Percentiles rank a stretch among this genome's conserved stretches.
Evolutionary conservation across 148 eudicot genomes (phyloP).

Genomic region (Linanthus parryae): DNA sequence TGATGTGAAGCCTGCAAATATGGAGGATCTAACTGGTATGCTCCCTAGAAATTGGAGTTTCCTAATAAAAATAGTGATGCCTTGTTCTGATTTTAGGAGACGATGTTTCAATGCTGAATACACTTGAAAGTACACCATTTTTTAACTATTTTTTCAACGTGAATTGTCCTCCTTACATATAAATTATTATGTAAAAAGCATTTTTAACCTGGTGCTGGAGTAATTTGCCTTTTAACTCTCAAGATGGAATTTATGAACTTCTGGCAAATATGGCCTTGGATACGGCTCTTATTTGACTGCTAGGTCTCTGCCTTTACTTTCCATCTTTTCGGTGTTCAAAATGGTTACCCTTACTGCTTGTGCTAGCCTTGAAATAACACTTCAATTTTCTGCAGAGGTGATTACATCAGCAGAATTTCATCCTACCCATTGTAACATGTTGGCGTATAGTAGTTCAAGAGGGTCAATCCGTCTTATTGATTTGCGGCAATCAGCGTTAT

Average conservation of each 20-base stretch:
- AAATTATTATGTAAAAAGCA: no score
- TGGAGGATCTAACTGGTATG: constrained; percentile 86
- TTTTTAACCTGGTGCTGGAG: no score
- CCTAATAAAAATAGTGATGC: neutral
- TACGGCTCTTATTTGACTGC: no score
- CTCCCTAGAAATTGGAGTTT: constrained; percentile 1
- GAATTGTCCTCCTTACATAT: no score
- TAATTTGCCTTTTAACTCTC: no score
- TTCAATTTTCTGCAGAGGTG: constrained; percentile 53
- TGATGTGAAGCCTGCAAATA: constrained; percentile 83
- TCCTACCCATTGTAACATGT: constrained; percentile 66
- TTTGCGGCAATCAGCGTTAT: constrained; percentile 78
- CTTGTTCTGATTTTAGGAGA: neutral
- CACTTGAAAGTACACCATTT: neutral
- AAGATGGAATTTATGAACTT: no score
- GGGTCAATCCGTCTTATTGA: constrained; percentile 84
- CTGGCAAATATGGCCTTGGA: no score
- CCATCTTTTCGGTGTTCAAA: no score
- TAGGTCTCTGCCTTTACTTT: no score
- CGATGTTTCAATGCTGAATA: no score
- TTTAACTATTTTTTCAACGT: neutral
- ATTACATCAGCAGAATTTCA: constrained; percentile 88
- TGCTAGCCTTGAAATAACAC: constrained; percentile 5
- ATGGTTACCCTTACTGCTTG: no score
- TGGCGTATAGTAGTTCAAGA: constrained; percentile 87